Evolutionary conservation across 768 basidiomycete genomes (phyloP).

Genomic region (Lentinus tigrinus): DNA sequence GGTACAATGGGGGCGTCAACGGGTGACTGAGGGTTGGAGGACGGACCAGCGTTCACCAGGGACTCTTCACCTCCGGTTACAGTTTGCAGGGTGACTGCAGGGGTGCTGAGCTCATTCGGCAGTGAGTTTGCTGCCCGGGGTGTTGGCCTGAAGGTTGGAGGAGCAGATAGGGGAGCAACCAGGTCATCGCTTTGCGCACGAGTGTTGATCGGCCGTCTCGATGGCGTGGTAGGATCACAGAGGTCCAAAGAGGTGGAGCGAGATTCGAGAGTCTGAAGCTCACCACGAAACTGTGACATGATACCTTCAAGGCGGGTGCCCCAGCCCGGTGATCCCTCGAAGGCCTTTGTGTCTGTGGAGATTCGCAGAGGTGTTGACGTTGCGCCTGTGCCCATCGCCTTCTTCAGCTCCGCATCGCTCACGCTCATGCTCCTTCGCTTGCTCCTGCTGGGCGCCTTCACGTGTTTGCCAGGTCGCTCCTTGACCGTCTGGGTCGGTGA

Average conservation of each 20-base stretch:
- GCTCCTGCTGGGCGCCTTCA: conserved; percentile 28
- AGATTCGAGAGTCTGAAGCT: conserved; percentile 66
- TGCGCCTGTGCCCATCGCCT: conserved; percentile 35
- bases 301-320: conserved; percentile 57
- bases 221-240: conserved; percentile 61
- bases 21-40: conserved; percentile 18
- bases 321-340: conserved; percentile 35
- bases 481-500: conserved; percentile 27
- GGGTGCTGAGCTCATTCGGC: conserved; percentile 17
- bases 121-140: conserved; percentile 11
- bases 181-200: conserved; percentile 26
- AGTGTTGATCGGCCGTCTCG: conserved; percentile 34
- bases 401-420: conserved; percentile 59
- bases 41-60: conserved; percentile 13
- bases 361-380: conserved; percentile 38
- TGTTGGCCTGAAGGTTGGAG: conserved; percentile 4
- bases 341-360: conserved; percentile 37
- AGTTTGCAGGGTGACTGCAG: conserved; percentile 24
- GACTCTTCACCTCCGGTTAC: conserved; percentile 19
- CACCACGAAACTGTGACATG: conserved; percentile 71
- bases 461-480: conserved; percentile 15
- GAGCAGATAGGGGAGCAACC: conserved; percentile 11
- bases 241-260: conserved; percentile 56
- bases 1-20: conserved; percentile 40
- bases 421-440: conserved; percentile 77